Evolutionary conservation across 768 basidiomycete species (phyloP), one percentile per base, ranked within the genome.

Genomic region (Agaricus blazei): DNA sequence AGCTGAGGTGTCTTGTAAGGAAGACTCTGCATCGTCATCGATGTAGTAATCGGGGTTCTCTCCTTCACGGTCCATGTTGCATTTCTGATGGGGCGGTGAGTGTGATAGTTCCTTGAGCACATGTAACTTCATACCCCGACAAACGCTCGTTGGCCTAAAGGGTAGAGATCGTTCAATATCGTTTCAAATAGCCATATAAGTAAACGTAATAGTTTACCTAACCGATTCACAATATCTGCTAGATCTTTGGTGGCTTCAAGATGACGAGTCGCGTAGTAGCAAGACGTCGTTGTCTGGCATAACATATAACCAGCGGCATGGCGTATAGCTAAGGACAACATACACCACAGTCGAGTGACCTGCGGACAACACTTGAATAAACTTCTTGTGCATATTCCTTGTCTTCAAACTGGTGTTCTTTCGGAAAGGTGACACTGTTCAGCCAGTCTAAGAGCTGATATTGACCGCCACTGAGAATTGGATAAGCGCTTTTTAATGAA

Each of bases 391-490:
- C 94, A 68, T 92, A 93, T 2, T 74, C 69, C 3, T 77, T 56
- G 62, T 96, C 84, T 9, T 70, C 61, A 65, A 93, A 98, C 56
- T 80, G 84, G 26, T 82, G 75, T 66, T 98, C 96, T 65, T 82
- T 82, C 0, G 96, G 96, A 68, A 96, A 98, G 2, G 94, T 97
- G 54, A 91, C 75, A 24, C 87, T 73, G 24, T 80, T 65, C 26
- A 96, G 80, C 96, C 96, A 98, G 58, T 92, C 89, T 11, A 98
- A 77, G 3, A 98, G 84, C 64, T 96, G 82, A 62, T 88, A 85
- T 60, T 94, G 81, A 7, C 94, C 95, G 9, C 90, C 90, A 64
- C 48, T 41, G 57, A 48, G 41, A 44, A 51, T 37, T 37, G 40
- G 12, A 27, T 26, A 15, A 41, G 31, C 15, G 48, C 8, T 34